Evolutionary conservation across 2,329 filamentous ascomycete species (phyloP), one percentile per base, ranked within the genome.

Genomic region (Stemphylium vesicarium): DNA sequence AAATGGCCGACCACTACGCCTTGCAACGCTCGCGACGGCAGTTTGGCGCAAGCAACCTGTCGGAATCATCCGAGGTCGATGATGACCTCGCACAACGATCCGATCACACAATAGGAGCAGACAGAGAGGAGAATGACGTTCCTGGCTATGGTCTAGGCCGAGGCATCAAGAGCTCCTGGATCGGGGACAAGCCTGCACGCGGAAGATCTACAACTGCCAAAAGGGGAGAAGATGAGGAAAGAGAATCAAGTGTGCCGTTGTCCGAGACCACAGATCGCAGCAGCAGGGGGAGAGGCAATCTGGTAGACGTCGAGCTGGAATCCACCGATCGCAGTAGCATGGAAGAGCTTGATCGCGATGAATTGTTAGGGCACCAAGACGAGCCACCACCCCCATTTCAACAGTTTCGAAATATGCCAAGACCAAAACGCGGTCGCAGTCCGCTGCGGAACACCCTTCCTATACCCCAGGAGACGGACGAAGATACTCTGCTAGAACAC

Each of bases 1-100:
- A 98, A 71, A 91, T 94, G 31, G 92, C 92, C n/a, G 95, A 98
- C 76, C 88, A 95, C 63, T 96, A 93, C 76, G 94, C 94, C 5
- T 80, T 99, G 53, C 93, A 98, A 75, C 85, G 89, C 65, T 98
- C 94, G 62, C 85, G 95, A 64, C 85, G 93, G 41, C 91, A 96
- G 54, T 94, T 97, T 70, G 91, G 92, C 12, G 88, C 88, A 12
- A 92, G 90, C 75, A 87, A 90, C 64, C 79, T 97, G 44, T 91
- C 90, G 33, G 92, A 96, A 63, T 96, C 92, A 59, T 88, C 89
- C 2, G 93, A 96, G 65, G 86, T 89, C 2, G 92, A 95, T 45
- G 87, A 89, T 37, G 88, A 89, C 47, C 83, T 78, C n/a, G 85
- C 63, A 10, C 63, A 66, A 37, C 59, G 58, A 20, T 73, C 72